phyloP scores from a whole-genome alignment of 192 early-diverging fungal species.

The Allomyces javanicus region DNA sequence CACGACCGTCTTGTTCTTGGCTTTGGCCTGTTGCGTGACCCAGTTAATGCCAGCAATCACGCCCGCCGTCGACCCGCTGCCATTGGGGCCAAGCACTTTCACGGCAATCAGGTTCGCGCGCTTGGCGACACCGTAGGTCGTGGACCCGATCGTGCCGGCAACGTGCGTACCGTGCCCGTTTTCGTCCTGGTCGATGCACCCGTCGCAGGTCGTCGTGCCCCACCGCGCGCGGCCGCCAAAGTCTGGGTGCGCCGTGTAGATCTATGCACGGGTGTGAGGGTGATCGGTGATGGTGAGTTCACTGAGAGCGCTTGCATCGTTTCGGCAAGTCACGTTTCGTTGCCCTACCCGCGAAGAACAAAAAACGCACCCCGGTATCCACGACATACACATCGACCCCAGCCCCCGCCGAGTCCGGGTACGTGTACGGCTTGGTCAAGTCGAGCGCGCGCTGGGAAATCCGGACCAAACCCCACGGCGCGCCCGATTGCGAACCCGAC shows the following conservation, averaged over 20 bases:
- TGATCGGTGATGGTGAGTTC: too few relatives aligned
- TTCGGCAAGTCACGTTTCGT: too few relatives aligned
- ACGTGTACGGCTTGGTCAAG: slow-evolving; percentile 14
- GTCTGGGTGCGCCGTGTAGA: slow-evolving; percentile 9
- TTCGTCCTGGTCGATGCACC: slow-evolving; percentile 7
- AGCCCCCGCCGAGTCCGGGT: slow-evolving; percentile 25
- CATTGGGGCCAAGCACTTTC: slow-evolving; percentile 34
- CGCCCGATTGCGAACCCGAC: slow-evolving; percentile 3
- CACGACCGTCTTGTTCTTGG: background rate
- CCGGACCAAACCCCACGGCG: slow-evolving; percentile 22
- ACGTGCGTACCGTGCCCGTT: slow-evolving; percentile 31
- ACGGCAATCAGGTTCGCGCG: slow-evolving; percentile 30
- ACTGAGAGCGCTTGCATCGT: too few relatives aligned
- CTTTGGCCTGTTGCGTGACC: slow-evolving; percentile 8
- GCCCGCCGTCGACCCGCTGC: slow-evolving; percentile 23
- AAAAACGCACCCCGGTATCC: slow-evolving; percentile 4
- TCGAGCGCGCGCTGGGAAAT: slow-evolving; percentile 11
- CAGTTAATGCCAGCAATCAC: slow-evolving; percentile 33
- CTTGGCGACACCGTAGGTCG: slow-evolving; percentile 45
- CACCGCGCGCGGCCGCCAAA: slow-evolving; percentile 27
- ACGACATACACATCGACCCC: slow-evolving; percentile 19
- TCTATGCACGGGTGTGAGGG: too few relatives aligned
- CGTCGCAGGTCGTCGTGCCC: slow-evolving; percentile 8
- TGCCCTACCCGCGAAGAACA: too few relatives aligned
- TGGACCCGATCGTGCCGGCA: slow-evolving; percentile 25